A percentile compares a stretch with the other conserved stretches of the same genome.
These are phyloP conservation scores for Salix exigua DNA, from an alignment of 345 rosid species.

Conservation along the genomic window DNA sequence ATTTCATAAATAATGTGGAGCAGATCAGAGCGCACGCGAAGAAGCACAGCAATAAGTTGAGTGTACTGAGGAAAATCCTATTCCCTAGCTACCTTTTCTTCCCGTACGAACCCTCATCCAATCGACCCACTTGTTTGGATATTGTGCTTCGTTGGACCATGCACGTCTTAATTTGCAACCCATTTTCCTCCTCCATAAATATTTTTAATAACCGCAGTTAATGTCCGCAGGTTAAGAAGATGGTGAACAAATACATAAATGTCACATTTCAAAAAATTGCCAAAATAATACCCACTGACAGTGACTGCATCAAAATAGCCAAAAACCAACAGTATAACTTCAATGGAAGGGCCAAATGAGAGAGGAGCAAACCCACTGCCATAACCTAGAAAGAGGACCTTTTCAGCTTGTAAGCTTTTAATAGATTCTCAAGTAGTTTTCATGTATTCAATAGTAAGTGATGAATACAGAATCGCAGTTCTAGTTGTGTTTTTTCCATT, in stretches of 20 bases:
- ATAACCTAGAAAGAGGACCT: slow-evolving; percentile 31
- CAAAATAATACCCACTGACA: slow-evolving; percentile 27
- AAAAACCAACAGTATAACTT: slow-evolving; percentile 38
- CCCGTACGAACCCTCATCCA: neutral
- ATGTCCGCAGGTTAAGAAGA: slow-evolving; percentile 24
- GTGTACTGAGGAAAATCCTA: neutral
- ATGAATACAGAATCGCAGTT: slow-evolving; percentile 7
- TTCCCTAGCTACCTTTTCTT: neutral
- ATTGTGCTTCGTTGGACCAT: neutral
- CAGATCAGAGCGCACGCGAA: neutral
- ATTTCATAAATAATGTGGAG: neutral
- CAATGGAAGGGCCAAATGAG: slow-evolving; percentile 39
- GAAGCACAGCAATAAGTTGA: neutral
- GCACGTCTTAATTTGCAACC: neutral
- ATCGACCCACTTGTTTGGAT: neutral
- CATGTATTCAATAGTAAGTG: slow-evolving; percentile 18
- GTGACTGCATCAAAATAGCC: slow-evolving; percentile 25
- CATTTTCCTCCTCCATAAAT: neutral
- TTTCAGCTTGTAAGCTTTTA: slow-evolving; percentile 26
- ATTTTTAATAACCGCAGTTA: slow-evolving; percentile 10
- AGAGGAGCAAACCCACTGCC: neutral
- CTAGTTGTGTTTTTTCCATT: slow-evolving; percentile 8
- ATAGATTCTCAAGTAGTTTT: slow-evolving; percentile 33
- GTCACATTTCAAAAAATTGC: slow-evolving; percentile 27
- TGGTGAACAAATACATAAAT: slow-evolving; percentile 24